A percentile compares a stretch with the other conserved stretches of the same genome.
Evolutionary conservation across 2,329 filamentous ascomycete genomes (phyloP).

Genomic region (Talaromyces sp.): DNA sequence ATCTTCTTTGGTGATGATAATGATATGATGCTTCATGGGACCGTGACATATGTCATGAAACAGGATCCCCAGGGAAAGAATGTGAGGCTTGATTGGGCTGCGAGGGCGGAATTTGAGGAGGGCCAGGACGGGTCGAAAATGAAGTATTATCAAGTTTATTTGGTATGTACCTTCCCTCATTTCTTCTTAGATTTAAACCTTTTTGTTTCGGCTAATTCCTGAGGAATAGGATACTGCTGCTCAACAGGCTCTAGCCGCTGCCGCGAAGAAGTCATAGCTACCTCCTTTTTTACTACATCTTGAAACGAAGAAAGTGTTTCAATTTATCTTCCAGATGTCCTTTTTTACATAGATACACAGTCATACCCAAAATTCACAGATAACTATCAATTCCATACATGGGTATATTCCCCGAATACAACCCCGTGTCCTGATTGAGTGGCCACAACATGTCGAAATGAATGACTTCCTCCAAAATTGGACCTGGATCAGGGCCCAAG

Average conservation of each 20-base stretch:
- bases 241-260: conserved; percentile 13
- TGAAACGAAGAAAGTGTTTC: not conserved
- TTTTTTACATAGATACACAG: not conserved
- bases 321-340: not conserved
- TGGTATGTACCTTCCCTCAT: conserved; percentile 28
- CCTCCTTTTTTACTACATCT: not conserved
- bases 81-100: conserved; percentile 38
- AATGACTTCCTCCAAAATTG: conserved; percentile 20
- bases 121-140: conserved; percentile 30
- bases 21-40: conserved; percentile 40
- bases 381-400: conserved; percentile 20
- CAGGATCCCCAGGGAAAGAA: conserved; percentile 27
- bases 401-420: conserved; percentile 20
- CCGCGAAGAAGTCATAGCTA: not conserved
- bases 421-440: conserved; percentile 18
- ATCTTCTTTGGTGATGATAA: conserved; percentile 33
- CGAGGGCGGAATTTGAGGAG: conserved; percentile 34
- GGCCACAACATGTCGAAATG: conserved; percentile 22
- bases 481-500: conserved; percentile 17
- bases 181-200: not conserved
- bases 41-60: conserved; percentile 34
- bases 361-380: conserved; percentile 2
- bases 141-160: conserved; percentile 41
- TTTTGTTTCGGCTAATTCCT: not conserved
- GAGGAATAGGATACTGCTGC: conserved; percentile 18